phyloP scores from a whole-genome alignment of 2,329 filamentous ascomycete genomes.

The Talaromyces islandicus region DNA sequence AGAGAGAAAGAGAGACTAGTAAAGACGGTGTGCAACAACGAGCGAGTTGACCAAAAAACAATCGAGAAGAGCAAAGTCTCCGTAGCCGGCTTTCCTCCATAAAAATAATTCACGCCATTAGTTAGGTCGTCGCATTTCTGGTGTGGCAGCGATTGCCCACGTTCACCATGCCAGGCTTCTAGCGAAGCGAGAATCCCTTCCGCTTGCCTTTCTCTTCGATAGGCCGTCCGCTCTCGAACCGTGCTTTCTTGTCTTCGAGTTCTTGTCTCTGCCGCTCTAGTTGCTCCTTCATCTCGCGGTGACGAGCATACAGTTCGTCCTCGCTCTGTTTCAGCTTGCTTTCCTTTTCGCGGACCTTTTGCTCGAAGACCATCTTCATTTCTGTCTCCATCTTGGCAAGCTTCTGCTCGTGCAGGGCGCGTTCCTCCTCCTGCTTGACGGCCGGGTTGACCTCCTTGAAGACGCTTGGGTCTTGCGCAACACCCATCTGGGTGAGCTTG shows the following conservation, averaged over 20 bases:
- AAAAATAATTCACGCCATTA: constrained; percentile 12
- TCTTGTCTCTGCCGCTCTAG: constrained; percentile 90
- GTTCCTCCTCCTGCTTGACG: constrained; percentile 99
- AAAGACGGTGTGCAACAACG: constrained; percentile 3
- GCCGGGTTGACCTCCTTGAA: constrained; percentile 99
- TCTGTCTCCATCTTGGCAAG: constrained; percentile 99
- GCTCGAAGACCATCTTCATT: constrained; percentile 99
- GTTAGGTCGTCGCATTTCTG: constrained; percentile 10
- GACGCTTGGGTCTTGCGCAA: constrained; percentile 95
- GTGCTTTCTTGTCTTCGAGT: constrained; percentile 96
- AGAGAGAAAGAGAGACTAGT: constrained; percentile 15
- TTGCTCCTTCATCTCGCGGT: constrained; percentile 99
- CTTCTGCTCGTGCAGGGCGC: constrained; percentile 96
- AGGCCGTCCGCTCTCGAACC: constrained; percentile 90
- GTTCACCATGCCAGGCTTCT: constrained; percentile 34
- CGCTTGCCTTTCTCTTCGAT: constrained; percentile 97
- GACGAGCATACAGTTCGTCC: constrained; percentile 94
- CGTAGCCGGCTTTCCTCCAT: constrained; percentile 7
- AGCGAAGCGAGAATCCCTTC: constrained; percentile 98
- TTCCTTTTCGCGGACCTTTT: constrained; percentile 99
- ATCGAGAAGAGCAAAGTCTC: constrained; percentile 11
- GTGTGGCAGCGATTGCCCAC: constrained; percentile 8
- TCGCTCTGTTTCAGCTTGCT: constrained; percentile 99
- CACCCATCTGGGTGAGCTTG: constrained; percentile 97
- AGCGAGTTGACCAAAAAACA: constrained; percentile 12